Evolutionary conservation across 2,329 filamentous ascomycete genomes (phyloP).

Genomic region (Calonectria hawksworthii): DNA sequence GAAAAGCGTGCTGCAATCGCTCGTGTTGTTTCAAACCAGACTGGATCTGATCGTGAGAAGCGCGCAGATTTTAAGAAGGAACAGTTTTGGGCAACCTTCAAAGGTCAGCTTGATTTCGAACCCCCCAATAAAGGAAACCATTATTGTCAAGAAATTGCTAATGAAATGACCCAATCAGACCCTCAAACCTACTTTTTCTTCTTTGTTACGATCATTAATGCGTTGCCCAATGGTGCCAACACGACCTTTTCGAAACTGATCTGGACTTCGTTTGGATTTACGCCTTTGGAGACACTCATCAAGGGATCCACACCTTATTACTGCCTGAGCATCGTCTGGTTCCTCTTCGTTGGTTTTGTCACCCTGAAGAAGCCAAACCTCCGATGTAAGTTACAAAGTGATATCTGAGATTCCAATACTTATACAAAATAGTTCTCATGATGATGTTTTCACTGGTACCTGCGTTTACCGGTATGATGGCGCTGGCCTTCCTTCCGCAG

Average conservation of each 20-base stretch:
- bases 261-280: conserved; percentile 51
- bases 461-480: conserved; percentile 50
- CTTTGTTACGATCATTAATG: conserved; percentile 51
- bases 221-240: conserved; percentile 51
- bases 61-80: conserved; percentile 47
- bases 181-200: conserved; percentile 53
- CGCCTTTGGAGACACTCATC: conserved; percentile 47
- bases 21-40: conserved; percentile 46
- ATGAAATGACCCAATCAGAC: conserved; percentile 34
- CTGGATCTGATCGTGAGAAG: conserved; percentile 45
- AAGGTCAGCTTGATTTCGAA: conserved; percentile 30
- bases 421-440: conserved; percentile 34
- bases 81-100: conserved; percentile 46
- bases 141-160: not conserved
- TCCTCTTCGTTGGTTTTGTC: conserved; percentile 40
- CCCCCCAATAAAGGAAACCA: not conserved
- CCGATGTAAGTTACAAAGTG: conserved; percentile 41
- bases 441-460: conserved; percentile 49
- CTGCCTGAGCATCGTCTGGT: conserved; percentile 46
- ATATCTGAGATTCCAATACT: not conserved
- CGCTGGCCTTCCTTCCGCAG: conserved; percentile 46
- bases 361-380: conserved; percentile 46
- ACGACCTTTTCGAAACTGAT: conserved; percentile 51
- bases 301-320: conserved; percentile 50
- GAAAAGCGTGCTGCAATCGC: conserved; percentile 49